Percentiles rank a stretch among this genome's conserved stretches.
Conservation (phyloP, 2,329 filamentous ascomycete species). For the Phyllosticta citribraziliensis region DNA sequence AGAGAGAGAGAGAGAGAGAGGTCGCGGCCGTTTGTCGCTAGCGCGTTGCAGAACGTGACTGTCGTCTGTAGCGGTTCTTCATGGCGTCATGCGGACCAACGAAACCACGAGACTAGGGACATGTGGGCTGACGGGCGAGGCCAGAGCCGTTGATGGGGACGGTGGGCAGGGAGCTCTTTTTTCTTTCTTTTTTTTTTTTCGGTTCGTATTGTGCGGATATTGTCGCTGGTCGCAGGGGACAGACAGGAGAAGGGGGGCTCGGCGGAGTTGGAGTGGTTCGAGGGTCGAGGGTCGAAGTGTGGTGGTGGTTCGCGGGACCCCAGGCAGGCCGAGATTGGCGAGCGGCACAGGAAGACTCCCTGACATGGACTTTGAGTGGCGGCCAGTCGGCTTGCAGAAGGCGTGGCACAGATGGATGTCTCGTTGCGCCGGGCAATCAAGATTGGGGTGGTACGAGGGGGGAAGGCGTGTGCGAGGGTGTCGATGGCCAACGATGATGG, state of each 20-base stretch:
- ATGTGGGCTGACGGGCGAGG: not conserved
- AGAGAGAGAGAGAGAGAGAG: not conserved
- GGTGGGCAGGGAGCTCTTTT: no score
- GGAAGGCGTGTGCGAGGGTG: not conserved
- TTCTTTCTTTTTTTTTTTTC: no score
- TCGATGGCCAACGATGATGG: not conserved
- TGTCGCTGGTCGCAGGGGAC: not conserved
- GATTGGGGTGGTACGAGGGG: not conserved
- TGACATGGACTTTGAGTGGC: not conserved
- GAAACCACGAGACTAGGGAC: not conserved
- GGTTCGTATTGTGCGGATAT: no score
- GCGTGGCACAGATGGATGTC: not conserved
- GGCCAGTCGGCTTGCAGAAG: not conserved
- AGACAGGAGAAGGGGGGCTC: not conserved
- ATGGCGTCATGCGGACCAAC: not conserved
- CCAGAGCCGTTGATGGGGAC: not conserved
- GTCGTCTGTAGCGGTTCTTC: not conserved
- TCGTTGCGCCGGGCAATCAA: not conserved
- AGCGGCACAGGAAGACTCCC: not conserved
- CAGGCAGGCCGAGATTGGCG: not conserved
- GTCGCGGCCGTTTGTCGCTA: not conserved
- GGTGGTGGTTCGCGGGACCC: no score
- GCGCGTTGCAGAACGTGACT: not conserved
- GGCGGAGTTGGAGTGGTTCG: not conserved
- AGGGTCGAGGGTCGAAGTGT: no score